These are phyloP conservation scores for Tripterygium wilfordii DNA, from an alignment of 177 flowering plant species.

Conservation along the genomic window DNA sequence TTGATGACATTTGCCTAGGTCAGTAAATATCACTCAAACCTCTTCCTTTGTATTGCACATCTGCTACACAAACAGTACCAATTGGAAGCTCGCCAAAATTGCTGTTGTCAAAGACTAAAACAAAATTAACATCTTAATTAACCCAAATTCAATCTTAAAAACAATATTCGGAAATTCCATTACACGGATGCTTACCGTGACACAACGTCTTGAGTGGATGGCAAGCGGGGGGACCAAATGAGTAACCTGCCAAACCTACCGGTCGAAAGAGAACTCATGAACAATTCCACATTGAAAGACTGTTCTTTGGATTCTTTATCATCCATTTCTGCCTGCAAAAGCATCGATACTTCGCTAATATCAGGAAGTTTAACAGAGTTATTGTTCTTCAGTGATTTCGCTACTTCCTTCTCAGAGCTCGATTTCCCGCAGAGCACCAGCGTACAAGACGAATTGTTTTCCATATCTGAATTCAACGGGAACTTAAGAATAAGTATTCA, in stretches of 20 bases:
- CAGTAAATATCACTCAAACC: conserved; percentile 31
- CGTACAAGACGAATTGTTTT: conserved; percentile 14
- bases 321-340: conserved; percentile 35
- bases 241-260: conserved; percentile 62
- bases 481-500: no score
- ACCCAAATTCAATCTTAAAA: background rate
- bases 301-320: conserved; percentile 8
- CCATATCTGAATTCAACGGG: conserved; percentile 41
- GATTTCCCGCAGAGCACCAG: conserved; percentile 54
- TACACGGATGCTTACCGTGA: conserved; percentile 42
- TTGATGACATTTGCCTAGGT: no score
- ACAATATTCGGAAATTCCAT: background rate
- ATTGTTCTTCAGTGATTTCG: conserved; percentile 27
- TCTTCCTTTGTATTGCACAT: conserved; percentile 85
- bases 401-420: conserved; percentile 34
- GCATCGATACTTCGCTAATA: conserved; percentile 17
- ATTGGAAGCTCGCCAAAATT: conserved; percentile 77
- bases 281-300: conserved; percentile 35
- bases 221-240: conserved; percentile 72
- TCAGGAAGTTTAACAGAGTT: conserved; percentile 44
- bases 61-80: conserved; percentile 85
- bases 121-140: background rate
- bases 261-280: conserved; percentile 48
- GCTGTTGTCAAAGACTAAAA: conserved; percentile 26
- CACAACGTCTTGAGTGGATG: conserved; percentile 81